phyloP scores from a whole-genome alignment of 805 yeast genomes.

The Starmerella apicola region DNA sequence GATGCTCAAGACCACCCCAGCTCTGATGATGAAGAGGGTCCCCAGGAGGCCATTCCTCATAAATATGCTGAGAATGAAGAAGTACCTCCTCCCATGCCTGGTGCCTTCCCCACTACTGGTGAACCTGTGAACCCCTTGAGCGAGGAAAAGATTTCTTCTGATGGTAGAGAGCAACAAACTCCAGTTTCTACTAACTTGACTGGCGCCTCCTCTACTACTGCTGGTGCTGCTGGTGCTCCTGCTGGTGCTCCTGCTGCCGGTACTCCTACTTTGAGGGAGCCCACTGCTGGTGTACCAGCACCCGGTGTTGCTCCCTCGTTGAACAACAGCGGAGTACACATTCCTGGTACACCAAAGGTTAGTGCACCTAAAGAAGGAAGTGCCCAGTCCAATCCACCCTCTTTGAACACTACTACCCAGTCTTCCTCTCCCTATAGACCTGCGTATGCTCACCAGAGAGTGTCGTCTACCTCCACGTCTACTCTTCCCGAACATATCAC shows the following conservation, averaged over 20 bases:
- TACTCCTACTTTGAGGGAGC: background rate
- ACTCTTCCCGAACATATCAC: no score
- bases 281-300: background rate
- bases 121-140: background rate
- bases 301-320: background rate
- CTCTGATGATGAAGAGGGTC: conserved; percentile 18
- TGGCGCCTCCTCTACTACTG: background rate
- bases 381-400: no score
- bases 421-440: no score
- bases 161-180: background rate
- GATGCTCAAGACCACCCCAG: conserved; percentile 21
- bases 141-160: background rate
- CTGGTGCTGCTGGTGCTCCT: background rate
- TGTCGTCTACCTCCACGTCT: no score
- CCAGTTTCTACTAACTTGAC: background rate
- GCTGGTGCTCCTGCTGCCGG: background rate
- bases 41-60: conserved; percentile 17
- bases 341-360: no score
- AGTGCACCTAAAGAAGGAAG: no score
- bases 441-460: no score
- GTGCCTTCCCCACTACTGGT: conserved; percentile 3
- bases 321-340: no score
- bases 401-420: no score
- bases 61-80: conserved; percentile 1
- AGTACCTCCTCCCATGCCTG: conserved; percentile 8